Base-by-base conservation (phyloP, 148 eudicot genomes). In the Rhododendron kiyosumense region DNA sequence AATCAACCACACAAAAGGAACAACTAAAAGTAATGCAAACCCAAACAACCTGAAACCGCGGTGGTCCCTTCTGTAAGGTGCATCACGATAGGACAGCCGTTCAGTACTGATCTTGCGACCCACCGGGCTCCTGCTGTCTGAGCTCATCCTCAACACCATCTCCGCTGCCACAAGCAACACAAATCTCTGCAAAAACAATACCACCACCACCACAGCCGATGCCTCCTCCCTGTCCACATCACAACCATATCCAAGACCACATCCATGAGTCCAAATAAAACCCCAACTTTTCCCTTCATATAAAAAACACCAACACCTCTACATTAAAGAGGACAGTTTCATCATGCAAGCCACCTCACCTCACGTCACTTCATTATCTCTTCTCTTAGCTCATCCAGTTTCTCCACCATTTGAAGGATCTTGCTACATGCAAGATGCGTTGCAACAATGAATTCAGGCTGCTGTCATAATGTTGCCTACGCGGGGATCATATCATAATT, bases 1-100 rank as follows among this genome's bases (percentile, higher is more conserved):
- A 36, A 36, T 36, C 38, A 36, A 36, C 38, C 38, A 36, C 38
- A 36, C 38, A 36, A 36, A 36, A 36, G 38, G 38, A 36, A 36
- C 38, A 36, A 36, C 38, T 36, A 36, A 36, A 36, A 36, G 3
- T 36, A 36, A 36, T 36, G 38, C 38, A 36, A 36, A 36, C 38
- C 38, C 38, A 2, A 36, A 36, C 38, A 36, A 36, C 38, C 38
- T 36, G 38, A 36, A 36, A 36, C 38, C 38, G 4, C 38, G 3
- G 38, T 36, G 41, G 41, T 96, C 98, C 87, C 97, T 94, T 88
- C 95, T 95, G 93, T 92, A 96, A 24, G 99, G 98, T 87, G 97
- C 98, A 92, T 94, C 97, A 86, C 96, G 97, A 87, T 92, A 86
- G 86, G 96, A 96, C 88, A 76, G 80, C 77, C 97, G 98, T 54